Conservation (phyloP, 805 yeast species). For the Yamadazyma sp. region DNA sequence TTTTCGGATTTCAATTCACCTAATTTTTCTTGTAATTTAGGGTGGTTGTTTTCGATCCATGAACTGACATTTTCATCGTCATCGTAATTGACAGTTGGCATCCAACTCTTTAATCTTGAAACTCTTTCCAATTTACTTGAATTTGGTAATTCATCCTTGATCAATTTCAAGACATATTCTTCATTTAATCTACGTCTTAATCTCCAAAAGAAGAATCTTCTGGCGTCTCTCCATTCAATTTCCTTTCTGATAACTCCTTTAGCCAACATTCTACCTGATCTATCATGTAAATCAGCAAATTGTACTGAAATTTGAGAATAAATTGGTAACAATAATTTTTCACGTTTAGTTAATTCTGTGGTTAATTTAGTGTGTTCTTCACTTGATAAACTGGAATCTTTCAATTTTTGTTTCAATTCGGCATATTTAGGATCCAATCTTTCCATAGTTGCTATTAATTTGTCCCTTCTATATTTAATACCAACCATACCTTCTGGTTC, state of each 20-base stretch:
- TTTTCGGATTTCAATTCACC: slow-evolving; percentile 64
- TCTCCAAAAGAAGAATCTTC: slow-evolving; percentile 99
- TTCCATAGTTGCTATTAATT: slow-evolving; percentile 84
- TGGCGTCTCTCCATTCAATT: slow-evolving; percentile 79
- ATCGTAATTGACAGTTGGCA: slow-evolving; percentile 66
- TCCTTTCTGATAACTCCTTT: slow-evolving; percentile 88
- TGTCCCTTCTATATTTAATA: slow-evolving; percentile 93
- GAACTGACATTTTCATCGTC: slow-evolving; percentile 76
- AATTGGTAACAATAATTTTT: slow-evolving; percentile 74
- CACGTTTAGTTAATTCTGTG: slow-evolving; percentile 72
- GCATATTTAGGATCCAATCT: slow-evolving; percentile 80
- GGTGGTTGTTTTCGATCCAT: slow-evolving; percentile 82
- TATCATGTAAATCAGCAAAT: slow-evolving; percentile 96
- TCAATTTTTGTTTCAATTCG: slow-evolving; percentile 58
- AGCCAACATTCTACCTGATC: slow-evolving; percentile 96
- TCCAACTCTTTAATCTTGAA: slow-evolving; percentile 86
- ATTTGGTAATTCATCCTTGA: slow-evolving; percentile 57
- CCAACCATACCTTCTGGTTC: slow-evolving; percentile 99
- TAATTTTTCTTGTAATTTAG: slow-evolving; percentile 55
- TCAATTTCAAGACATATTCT: slow-evolving; percentile 76
- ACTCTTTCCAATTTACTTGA: slow-evolving; percentile 75
- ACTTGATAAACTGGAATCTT: slow-evolving; percentile 48
- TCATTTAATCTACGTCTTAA: slow-evolving; percentile 93
- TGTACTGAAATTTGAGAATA: slow-evolving; percentile 92
- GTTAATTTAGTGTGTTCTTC: slow-evolving; percentile 68